Evolutionary conservation across 106 monocot genomes (phyloP), one percentile per base, ranked within the genome.

Genomic region (Cymbidium sinense): DNA sequence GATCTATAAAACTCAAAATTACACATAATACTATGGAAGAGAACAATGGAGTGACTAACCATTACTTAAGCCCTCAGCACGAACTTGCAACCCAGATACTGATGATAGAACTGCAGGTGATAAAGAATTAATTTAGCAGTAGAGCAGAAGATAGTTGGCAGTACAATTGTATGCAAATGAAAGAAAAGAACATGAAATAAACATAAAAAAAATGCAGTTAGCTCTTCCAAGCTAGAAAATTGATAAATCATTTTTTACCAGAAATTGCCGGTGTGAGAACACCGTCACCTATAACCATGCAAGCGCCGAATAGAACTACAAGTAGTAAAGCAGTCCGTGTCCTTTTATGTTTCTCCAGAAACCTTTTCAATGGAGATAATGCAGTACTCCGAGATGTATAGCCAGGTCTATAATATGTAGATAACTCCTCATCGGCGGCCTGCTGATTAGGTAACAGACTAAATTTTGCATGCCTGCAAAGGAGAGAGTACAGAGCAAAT

Each of bases 391-490:
- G 86, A 58, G 71, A 23, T 10, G 73, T 34, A 31, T 75, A 75
- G n/a, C 86, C 88, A 80, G 81, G 74, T 36, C 76, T 82, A 67
- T 95, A 93, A 82, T 93, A 96, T 76, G 89, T 89, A 4, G 93
- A 96, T 34, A 96, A 79, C 78, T 93, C 93, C 78, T 93, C 96
- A 86, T 96, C 96, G 17, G 91, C 91, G 27, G 91, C 89, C 72
- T 96, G 96, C 75, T 91, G 93, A 78, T 96, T 96, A 58, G 96
- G 96, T 80, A 96, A 87, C 78, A 96, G 79, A 76, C 96, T 96
- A 27, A 96, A 80, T 64, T 88, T 96, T 30, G 93, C 96, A 86
- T 96, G 91, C 73, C 96, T 87, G 79, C 93, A 96, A 50, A 96
- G 89, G 25, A 96, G 84, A 34, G 96, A 93, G 52, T 96, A 96